Base-by-base conservation (phyloP, 1,284 basidiomycete genomes). In the Sanghuangporus sanghuang region DNA sequence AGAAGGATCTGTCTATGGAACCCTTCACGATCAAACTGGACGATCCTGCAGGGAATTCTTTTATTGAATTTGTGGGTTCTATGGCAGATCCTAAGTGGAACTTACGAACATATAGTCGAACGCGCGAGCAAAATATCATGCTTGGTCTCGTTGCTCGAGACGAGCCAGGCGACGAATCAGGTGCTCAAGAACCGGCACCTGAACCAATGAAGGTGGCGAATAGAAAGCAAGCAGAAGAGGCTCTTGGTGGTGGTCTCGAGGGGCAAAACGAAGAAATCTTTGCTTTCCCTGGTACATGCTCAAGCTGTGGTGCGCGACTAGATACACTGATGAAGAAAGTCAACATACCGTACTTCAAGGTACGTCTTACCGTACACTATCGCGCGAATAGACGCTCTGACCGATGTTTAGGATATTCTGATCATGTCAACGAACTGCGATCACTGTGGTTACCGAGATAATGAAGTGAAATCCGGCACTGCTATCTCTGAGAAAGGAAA, bases 391-490 rank as follows among this genome's bases (percentile, higher is more conserved):
- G 21, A 12, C 27, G 58, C 18, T 14, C 35, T 32, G 18, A 55
- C 8, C 8, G 21, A 53, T n/a, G n/a, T 58, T n/a, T 55, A 95
- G 92, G 95, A 99, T 72, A 91, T 96, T 65, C 80, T 99, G 67
- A 96, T 99, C 77, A 99, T 99, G 96, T 97, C 96, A 32, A 96
- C 96, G 32, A 97, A 98, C 73, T 99, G 97, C 75, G 93, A 94
- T 62, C 77, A 79, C 62, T 99, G 96, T 75, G 96, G 96, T 1
- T 99, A 98, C 77, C 84, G 94, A 68, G 96, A 99, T 77, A 98
- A 97, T 73, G 96, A 99, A 78, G 92, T 99, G 72, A 99, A 99
- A 76, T 93, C 93, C 6, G 95, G 96, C 27, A 79, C 89, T 1
- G 95, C 95, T 0, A 94, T 98, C 62, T 91, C 94, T 1, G 82